phyloP scores from a whole-genome alignment of 768 basidiomycete genomes.

The Naganishia kalamii region DNA sequence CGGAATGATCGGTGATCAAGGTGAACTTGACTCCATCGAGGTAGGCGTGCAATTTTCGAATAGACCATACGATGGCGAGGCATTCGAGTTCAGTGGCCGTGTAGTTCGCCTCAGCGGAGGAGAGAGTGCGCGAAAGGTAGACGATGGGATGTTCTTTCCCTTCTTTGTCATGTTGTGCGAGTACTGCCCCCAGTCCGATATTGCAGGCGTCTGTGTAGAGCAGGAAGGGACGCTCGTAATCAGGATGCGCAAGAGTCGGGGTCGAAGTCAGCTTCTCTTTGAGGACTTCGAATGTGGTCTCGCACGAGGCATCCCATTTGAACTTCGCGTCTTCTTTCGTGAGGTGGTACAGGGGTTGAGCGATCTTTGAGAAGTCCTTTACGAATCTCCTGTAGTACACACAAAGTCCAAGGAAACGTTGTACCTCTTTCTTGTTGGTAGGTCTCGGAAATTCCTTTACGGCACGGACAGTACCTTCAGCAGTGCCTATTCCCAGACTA shows the following conservation, averaged over 20 bases:
- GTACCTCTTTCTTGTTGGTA: conserved; percentile 20
- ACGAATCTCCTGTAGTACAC: conserved; percentile 36
- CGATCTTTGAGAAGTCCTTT: conserved; percentile 24
- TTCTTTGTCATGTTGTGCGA: conserved; percentile 14
- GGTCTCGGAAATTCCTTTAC: conserved; percentile 31
- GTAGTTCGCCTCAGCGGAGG: no score
- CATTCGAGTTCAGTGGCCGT: no score
- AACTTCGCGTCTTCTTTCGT: conserved; percentile 17
- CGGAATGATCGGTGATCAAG: no score
- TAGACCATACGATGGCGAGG: conserved; percentile 21
- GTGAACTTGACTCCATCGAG: conserved; percentile 1
- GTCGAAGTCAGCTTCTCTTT: neutral
- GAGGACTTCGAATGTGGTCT: conserved; percentile 16
- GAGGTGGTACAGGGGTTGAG: conserved; percentile 20
- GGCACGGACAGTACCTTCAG: neutral
- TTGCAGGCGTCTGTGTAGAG: no score
- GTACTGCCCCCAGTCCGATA: conserved; percentile 16
- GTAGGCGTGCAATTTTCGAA: conserved; percentile 13
- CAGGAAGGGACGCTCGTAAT: neutral
- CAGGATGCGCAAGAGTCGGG: conserved; percentile 15
- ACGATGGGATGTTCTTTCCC: conserved; percentile 16
- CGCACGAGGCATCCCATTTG: conserved; percentile 2
- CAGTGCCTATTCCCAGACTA: neutral
- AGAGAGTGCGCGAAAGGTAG: no score
- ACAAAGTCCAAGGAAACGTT: conserved; percentile 30